Percentiles rank a stretch among this genome's conserved stretches.
Evolutionary conservation across 177 flowering plant species (phyloP).

Genomic region (Vitis hybrid): DNA sequence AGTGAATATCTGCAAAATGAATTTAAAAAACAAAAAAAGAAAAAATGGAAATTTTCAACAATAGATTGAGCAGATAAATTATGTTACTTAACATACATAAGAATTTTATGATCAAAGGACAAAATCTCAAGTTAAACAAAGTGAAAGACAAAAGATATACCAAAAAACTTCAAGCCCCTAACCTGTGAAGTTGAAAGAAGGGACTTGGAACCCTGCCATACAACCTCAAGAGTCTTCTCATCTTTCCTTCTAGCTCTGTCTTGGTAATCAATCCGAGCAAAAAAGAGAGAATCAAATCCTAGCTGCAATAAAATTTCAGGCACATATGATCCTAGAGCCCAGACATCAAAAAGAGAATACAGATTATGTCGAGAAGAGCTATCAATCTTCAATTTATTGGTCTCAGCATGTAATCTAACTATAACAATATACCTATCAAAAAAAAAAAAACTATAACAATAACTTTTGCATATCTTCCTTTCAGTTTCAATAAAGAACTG

Average conservation of each 20-base stretch:
- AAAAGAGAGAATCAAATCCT: slow-evolving; percentile 52
- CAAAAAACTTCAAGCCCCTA: neutral
- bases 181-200: slow-evolving; percentile 52
- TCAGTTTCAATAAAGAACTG: too few species aligned
- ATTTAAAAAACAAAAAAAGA: neutral
- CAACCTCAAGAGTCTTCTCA: slow-evolving; percentile 49
- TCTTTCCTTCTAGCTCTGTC: slow-evolving; percentile 44
- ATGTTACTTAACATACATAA: neutral
- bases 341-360: neutral
- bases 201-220: slow-evolving; percentile 51
- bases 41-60: neutral
- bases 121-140: neutral
- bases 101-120: too few species aligned
- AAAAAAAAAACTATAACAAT: too few species aligned
- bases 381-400: too few species aligned
- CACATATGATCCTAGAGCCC: neutral
- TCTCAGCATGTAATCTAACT: too few species aligned
- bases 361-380: too few species aligned
- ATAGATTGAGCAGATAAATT: neutral
- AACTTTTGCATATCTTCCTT: too few species aligned
- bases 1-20: slow-evolving; percentile 39
- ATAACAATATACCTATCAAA: too few species aligned
- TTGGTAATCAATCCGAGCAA: slow-evolving; percentile 58
- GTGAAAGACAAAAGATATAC: neutral
- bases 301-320: slow-evolving; percentile 26